phyloP scores from a whole-genome alignment of 257 asterid species.

The Petunia secreta region DNA sequence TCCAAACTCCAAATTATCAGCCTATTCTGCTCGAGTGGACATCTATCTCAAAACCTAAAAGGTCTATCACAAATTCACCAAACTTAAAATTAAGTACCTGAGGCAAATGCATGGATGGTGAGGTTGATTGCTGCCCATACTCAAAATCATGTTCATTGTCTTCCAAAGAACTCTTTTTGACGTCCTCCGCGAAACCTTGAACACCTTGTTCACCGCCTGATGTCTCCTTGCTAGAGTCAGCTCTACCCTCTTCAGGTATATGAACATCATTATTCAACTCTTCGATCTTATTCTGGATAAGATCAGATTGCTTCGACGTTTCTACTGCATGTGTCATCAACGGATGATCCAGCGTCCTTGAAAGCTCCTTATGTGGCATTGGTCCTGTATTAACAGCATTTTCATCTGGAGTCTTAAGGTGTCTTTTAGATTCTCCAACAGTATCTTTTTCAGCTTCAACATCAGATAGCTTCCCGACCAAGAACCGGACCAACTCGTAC shows the following conservation, averaged over 20 bases:
- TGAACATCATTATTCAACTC: conserved; percentile 22
- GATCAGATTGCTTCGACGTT: conserved; percentile 28
- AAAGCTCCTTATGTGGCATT: conserved; percentile 27
- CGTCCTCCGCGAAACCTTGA: conserved; percentile 21
- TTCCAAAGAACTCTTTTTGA: conserved; percentile 14
- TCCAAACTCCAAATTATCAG: neutral
- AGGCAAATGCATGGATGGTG: conserved; percentile 22
- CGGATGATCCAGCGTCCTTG: conserved; percentile 27
- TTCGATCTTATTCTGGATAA: conserved; percentile 18
- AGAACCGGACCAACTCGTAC: conserved; percentile 60
- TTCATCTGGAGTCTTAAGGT: conserved; percentile 24
- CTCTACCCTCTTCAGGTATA: conserved; percentile 27
- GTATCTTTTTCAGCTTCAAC: conserved; percentile 33
- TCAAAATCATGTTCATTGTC: conserved; percentile 19
- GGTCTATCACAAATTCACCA: neutral
- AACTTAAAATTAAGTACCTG: conserved; percentile 22
- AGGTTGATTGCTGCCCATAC: conserved; percentile 10
- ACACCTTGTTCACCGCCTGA: conserved; percentile 17
- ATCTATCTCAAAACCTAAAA: neutral
- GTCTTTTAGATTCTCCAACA: conserved; percentile 29
- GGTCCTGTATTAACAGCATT: conserved; percentile 25
- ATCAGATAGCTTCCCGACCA: conserved; percentile 57
- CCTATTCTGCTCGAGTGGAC: neutral
- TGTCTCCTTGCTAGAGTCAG: conserved; percentile 18
- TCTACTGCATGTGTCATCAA: conserved; percentile 22